Evolutionary conservation across 331 rosid genomes (phyloP), one percentile per base, ranked within the genome.

Genomic region (Arachis monticola): DNA sequence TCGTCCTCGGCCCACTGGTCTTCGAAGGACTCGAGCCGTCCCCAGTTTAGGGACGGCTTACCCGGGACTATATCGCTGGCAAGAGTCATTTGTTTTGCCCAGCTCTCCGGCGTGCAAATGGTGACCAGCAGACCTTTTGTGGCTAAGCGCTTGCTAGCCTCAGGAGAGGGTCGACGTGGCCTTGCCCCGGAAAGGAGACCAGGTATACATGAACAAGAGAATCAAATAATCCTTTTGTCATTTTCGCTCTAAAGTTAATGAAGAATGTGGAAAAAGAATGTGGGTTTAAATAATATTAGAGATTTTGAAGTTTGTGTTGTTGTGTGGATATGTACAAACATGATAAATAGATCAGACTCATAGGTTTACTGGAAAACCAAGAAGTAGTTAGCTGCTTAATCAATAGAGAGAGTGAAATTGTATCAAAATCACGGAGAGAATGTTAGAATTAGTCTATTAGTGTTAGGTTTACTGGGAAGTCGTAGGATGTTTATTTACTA

Each of bases 91-190:
- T 60, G 62, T 32, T 60, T 72, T 41, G 38, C 72, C 72, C 73
- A 62, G 50, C 35, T 12, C 9, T 71, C 63, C 0, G 82, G 58
- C 0, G 82, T 77, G 64, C 82, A 77, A 42, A 77, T 77, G 0
- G 85, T 77, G 5, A 81, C 85, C 8, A 72, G 79, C 5, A 81
- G 7, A 3, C 85, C 90, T 67, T 76, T 64, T 4, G 87, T 56
- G 11, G 90, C 90, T 3, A 89, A 50, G 13, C 57, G 76, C 55
- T 85, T 85, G 7, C 81, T 0, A 87, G 69, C 44, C 92, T 66
- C 38, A 89, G 90, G 74, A 87, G 79, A 32, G 95, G 95, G 79
- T 89, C 85, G 14, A 87, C 73, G 53, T 77, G 82, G 3, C 85
- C 85, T 72, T 81, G 82, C 8, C 72, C 76, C 0, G 82, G 82